Conservation (phyloP, 148 eudicot species). For the Silene uniflora region DNA sequence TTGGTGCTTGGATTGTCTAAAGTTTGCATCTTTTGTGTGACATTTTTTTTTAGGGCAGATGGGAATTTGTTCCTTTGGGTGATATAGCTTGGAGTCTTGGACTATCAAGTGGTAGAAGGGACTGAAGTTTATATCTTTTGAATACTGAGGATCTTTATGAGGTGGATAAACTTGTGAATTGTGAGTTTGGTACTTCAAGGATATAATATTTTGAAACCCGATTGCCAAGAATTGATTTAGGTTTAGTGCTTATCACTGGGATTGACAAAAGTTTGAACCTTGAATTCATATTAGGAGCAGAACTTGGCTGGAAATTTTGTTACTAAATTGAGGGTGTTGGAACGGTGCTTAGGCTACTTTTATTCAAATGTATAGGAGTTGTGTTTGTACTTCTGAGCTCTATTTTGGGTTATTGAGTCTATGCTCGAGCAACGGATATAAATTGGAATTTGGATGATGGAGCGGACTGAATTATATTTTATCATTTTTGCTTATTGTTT, state of each 20-base stretch:
- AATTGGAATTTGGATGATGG: not conserved
- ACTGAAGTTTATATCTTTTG: not conserved
- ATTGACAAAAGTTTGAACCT: too few species aligned
- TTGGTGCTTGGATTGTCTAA: not conserved
- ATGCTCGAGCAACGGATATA: not conserved
- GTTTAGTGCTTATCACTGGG: not conserved
- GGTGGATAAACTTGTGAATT: not conserved
- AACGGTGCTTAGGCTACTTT: too few species aligned
- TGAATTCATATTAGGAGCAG: too few species aligned
- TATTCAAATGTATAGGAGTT: not conserved
- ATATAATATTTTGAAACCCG: not conserved
- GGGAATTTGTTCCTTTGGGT: not conserved
- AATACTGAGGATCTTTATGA: not conserved
- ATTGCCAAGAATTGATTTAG: not conserved
- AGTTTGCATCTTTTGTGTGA: not conserved
- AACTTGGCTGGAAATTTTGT: too few species aligned
- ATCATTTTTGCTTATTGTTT: not conserved
- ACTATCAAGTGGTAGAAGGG: not conserved
- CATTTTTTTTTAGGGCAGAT: too few species aligned
- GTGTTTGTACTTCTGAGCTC: not conserved
- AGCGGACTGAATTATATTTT: not conserved
- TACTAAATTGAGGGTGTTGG: too few species aligned
- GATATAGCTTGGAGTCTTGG: not conserved
- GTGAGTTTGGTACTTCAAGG: not conserved
- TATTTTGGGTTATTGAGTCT: not conserved